Base-by-base conservation (phyloP, 2,329 filamentous ascomycete genomes). In the Colletotrichum theobromicola region DNA sequence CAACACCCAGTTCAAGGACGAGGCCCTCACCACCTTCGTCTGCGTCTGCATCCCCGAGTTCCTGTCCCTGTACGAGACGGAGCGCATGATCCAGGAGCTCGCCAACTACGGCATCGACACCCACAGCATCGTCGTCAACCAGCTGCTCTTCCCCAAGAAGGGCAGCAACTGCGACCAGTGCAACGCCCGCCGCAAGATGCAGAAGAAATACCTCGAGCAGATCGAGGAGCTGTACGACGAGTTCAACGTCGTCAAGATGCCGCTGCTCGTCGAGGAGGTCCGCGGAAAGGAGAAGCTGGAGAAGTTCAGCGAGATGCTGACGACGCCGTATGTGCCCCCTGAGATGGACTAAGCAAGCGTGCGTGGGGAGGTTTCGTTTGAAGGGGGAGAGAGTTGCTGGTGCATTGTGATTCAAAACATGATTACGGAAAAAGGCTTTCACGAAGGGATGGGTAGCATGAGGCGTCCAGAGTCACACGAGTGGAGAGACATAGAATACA, bases 231-330 rank as follows among this genome's bases (percentile, higher is more conserved):
- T 99, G 74, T 99, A 99, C 83, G 96, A 98, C 82, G 97, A 99
- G 84, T 99, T 99, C 88, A 98, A 99, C 83, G 96, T 99, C 50
- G 96, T 99, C 79, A 96, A 96, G 89, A 98, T 99, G 96, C 97
- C 97, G 46, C 85, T 99, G 81, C 87, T 99, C 74, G 95, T 98
- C 2, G 96, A 99, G 84, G 97, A 99, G 87, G 96, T 99, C 12
- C 89, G 97, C 80, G 97, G 97, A 58, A 98, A 97, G 89, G 96
- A 98, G 82, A 96, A 92, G 85, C 87, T 99, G 79, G 95, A 97
- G 86, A 95, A 91, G 85, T 98, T 97, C 83, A 95, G 94, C 82
- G 92, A 95, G 81, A 95, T 97, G 94, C 88, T 97, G 75, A 89
- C 96, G 77, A 90, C 90, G 77, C 94, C 94, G 1, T 96, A 93